A percentile compares a stretch with the other conserved stretches of the same genome.
Evolutionary conservation across 192 early-diverging fungal species (phyloP).

Genomic region (Pilobolus umbonatus): DNA sequence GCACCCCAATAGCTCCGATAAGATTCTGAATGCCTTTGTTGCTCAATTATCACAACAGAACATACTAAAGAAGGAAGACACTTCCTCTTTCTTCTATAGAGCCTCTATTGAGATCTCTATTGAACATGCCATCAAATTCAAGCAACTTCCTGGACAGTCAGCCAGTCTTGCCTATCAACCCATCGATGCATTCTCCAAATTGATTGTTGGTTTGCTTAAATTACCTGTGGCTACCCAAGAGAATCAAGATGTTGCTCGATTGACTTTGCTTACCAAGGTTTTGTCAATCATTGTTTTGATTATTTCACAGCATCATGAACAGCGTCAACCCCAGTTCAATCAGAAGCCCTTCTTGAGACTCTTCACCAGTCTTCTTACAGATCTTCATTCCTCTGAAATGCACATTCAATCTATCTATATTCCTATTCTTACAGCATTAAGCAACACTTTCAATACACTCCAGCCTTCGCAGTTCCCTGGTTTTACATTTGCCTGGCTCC

Average conservation of each 20-base stretch:
- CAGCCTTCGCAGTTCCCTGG: slow-evolving; percentile 86
- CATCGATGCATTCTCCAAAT: slow-evolving; percentile 88
- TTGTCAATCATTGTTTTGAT: slow-evolving; percentile 83
- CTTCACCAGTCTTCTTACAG: slow-evolving; percentile 78
- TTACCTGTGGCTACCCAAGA: slow-evolving; percentile 33
- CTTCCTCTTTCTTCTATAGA: slow-evolving; percentile 86
- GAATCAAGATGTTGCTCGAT: slow-evolving; percentile 46
- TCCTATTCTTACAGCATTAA: slow-evolving; percentile 69
- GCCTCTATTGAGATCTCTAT: slow-evolving; percentile 83
- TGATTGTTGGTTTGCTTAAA: slow-evolving; percentile 79
- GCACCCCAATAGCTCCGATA: slow-evolving; percentile 67
- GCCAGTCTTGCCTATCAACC: slow-evolving; percentile 71
- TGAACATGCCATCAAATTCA: slow-evolving; percentile 66
- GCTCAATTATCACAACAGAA: slow-evolving; percentile 30
- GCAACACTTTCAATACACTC: slow-evolving; percentile 79
- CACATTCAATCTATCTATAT: slow-evolving; percentile 67
- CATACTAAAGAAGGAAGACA: slow-evolving; percentile 69
- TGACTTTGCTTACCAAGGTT: slow-evolving; percentile 75
- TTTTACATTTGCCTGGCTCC: slow-evolving; percentile 92
- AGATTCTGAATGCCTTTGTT: slow-evolving; percentile 60
- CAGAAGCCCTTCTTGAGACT: slow-evolving; percentile 90
- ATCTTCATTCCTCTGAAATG: slow-evolving; percentile 66
- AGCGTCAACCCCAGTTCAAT: slow-evolving; percentile 72
- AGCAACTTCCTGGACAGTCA: slow-evolving; percentile 32
- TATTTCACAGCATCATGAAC: slow-evolving; percentile 81